A percentile compares a stretch with the other conserved stretches of the same genome.
These are phyloP conservation scores for Rubroboletus pulcherrimus DNA, from an alignment of 768 basidiomycete species.

Conservation along the genomic window DNA sequence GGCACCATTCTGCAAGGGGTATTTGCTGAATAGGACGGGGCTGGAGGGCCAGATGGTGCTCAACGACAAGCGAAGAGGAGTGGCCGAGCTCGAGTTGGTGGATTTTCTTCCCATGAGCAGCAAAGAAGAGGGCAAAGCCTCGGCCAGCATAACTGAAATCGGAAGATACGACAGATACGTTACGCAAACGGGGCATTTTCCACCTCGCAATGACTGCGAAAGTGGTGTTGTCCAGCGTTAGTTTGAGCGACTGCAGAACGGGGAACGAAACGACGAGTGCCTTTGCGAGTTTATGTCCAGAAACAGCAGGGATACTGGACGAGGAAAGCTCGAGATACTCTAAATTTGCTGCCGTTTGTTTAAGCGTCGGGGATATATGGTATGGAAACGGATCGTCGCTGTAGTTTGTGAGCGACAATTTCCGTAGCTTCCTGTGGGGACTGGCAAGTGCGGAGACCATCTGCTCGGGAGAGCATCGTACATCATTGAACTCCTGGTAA, in stretches of 20 bases:
- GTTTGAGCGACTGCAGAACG: conserved; percentile 62
- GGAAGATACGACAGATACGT: conserved; percentile 64
- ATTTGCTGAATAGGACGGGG: conserved; percentile 36
- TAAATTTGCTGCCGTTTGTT: conserved; percentile 48
- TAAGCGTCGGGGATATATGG: conserved; percentile 51
- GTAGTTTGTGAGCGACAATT: conserved; percentile 71
- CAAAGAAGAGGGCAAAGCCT: conserved; percentile 65
- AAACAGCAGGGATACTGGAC: conserved; percentile 44
- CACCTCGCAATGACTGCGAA: conserved; percentile 64
- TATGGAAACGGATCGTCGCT: conserved; percentile 57
- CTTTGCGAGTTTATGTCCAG: conserved; percentile 24
- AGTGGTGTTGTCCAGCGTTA: conserved; percentile 67
- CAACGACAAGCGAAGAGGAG: conserved; percentile 60
- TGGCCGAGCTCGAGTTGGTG: conserved; percentile 71
- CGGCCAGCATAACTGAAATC: conserved; percentile 67
- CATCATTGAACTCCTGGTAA: conserved; percentile 41
- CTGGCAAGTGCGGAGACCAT: conserved; percentile 58
- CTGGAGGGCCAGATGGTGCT: conserved; percentile 57
- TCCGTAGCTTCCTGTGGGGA: conserved; percentile 49
- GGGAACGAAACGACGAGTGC: conserved; percentile 44
- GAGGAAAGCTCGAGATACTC: conserved; percentile 70
- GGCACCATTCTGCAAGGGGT: conserved; percentile 65
- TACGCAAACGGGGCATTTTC: conserved; percentile 59
- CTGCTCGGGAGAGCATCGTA: conserved; percentile 49
- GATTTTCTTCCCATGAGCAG: conserved; percentile 58